Percentiles rank a stretch among this genome's conserved stretches.
Conservation (phyloP, 345 rosid genomes). For the Limnanthes douglasii region DNA sequence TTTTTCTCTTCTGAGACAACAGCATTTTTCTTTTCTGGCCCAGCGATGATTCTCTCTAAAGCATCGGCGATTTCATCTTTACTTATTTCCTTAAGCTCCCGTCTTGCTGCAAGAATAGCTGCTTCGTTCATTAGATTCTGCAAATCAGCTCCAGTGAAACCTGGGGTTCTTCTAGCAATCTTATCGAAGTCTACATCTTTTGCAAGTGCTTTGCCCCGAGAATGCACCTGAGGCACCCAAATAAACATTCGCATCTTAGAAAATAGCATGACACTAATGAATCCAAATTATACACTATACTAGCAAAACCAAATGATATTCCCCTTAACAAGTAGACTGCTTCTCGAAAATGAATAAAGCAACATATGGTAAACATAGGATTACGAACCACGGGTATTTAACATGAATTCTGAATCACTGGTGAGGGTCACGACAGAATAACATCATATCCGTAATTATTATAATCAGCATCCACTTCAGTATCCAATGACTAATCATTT, state of each 20-base stretch:
- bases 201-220: constrained; percentile 92
- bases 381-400: too few relatives aligned
- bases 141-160: constrained; percentile 92
- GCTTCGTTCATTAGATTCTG: constrained; percentile 98
- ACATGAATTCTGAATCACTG: too few relatives aligned
- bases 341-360: too few relatives aligned
- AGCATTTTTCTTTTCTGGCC: constrained; percentile 98
- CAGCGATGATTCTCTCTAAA: constrained; percentile 92
- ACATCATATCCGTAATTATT: too few relatives aligned
- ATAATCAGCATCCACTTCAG: too few relatives aligned
- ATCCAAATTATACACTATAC: neutral
- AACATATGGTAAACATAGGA: too few relatives aligned
- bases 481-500: too few relatives aligned
- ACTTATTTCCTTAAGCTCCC: constrained; percentile 95
- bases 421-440: too few relatives aligned
- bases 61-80: constrained; percentile 98
- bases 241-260: neutral
- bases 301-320: neutral
- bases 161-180: constrained; percentile 89
- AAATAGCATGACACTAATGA: neutral
- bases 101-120: constrained; percentile 94
- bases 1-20: constrained; percentile 92
- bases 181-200: constrained; percentile 96
- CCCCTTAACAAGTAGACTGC: neutral
- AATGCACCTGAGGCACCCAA: constrained; percentile 91